Evolutionary conservation across 164 flowering plant genomes (phyloP).

Genomic region (Nymphaea thermarum): DNA sequence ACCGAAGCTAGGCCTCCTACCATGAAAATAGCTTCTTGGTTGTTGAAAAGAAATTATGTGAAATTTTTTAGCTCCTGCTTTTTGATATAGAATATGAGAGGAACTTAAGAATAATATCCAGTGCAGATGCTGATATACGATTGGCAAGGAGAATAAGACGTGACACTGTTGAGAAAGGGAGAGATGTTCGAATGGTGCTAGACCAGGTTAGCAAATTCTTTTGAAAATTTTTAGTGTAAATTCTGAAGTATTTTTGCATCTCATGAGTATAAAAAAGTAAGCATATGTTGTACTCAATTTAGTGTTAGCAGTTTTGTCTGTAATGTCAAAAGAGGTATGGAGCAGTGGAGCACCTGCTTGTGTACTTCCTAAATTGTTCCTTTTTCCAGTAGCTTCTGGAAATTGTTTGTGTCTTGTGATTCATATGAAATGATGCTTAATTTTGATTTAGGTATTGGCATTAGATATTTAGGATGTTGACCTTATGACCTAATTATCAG

Average conservation of each 20-base stretch:
- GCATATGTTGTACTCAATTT: background rate
- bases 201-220: constrained; percentile 54
- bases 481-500: no score
- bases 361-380: background rate
- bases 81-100: background rate
- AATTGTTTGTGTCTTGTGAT: background rate
- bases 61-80: background rate
- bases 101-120: constrained; percentile 40
- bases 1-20: no score
- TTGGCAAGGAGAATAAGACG: constrained; percentile 94
- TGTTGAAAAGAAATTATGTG: no score
- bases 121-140: constrained; percentile 99
- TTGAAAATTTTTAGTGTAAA: background rate
- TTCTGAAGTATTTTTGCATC: background rate
- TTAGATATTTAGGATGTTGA: background rate
- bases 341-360: background rate
- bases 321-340: background rate
- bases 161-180: constrained; percentile 83
- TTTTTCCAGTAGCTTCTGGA: background rate
- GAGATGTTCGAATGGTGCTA: constrained; percentile 71
- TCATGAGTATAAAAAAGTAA: background rate
- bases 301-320: background rate
- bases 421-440: background rate
- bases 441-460: background rate
- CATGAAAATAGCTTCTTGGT: no score